These are phyloP conservation scores for Apostasia shenzhenica DNA, from an alignment of 106 monocot species.

Conservation along the genomic window DNA sequence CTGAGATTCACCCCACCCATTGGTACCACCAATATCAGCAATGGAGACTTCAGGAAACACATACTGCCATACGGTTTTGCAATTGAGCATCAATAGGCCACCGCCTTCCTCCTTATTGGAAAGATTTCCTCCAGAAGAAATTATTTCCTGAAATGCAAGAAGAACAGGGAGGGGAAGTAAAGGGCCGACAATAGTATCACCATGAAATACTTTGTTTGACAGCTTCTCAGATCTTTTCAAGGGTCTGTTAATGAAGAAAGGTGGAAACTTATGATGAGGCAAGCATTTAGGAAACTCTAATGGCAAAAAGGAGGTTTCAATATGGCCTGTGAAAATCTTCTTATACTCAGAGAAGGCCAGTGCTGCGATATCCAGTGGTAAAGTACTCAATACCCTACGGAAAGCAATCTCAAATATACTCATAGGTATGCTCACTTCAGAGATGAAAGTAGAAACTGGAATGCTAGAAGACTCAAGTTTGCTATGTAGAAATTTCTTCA, in stretches of 20 bases:
- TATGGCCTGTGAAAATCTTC: conserved; percentile 24
- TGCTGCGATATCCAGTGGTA: conserved; percentile 33
- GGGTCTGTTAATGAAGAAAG: conserved; percentile 45
- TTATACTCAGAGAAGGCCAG: conserved; percentile 58
- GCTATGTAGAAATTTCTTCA: conserved; percentile 23
- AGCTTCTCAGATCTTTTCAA: conserved; percentile 32
- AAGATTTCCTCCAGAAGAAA: neutral
- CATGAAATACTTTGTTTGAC: conserved; percentile 10
- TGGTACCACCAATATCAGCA: conserved; percentile 16
- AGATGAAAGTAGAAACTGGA: conserved; percentile 25
- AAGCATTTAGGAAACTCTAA: conserved; percentile 42
- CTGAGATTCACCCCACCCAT: conserved; percentile 19
- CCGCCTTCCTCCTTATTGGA: conserved; percentile 6
- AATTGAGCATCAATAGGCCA: conserved; percentile 21
- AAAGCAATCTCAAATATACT: conserved; percentile 67
- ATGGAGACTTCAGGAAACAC: conserved; percentile 41
- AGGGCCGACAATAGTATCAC: conserved; percentile 61
- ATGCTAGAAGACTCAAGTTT: conserved; percentile 7
- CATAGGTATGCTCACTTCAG: conserved; percentile 41
- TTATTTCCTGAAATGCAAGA: conserved; percentile 34
- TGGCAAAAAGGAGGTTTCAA: conserved; percentile 20
- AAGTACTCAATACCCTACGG: conserved; percentile 31
- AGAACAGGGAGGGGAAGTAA: conserved; percentile 72
- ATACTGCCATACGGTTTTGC: conserved; percentile 18
- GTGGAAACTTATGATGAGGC: conserved; percentile 14